Conservation (phyloP, 1,139 yeast species). For the Saccharomyces hybrid region DNA sequence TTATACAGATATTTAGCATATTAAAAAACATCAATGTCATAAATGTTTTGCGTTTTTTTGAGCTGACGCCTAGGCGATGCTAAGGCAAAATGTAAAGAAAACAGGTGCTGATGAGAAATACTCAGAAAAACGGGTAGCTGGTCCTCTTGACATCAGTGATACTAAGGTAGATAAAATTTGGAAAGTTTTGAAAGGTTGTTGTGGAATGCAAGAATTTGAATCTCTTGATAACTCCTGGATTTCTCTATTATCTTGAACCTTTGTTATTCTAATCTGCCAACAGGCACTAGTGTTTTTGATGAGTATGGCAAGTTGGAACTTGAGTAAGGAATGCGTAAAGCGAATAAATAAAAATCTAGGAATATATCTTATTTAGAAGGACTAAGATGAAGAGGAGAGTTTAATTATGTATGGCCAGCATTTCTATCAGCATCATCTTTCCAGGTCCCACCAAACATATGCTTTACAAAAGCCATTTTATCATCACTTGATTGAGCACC, state of each 20-base stretch:
- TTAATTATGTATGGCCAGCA: conserved; percentile 6
- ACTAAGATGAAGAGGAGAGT: not conserved
- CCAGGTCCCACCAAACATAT: conserved; percentile 71
- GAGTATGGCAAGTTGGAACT: not conserved
- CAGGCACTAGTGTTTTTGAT: not conserved
- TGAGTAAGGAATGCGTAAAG: not conserved
- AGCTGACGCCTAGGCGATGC: too few species aligned
- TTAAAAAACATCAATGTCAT: not conserved
- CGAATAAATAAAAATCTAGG: not conserved
- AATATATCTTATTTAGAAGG: not conserved
- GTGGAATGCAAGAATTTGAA: too few species aligned
- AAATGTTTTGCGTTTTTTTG: not conserved
- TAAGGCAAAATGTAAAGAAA: too few species aligned
- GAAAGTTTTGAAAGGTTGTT: too few species aligned
- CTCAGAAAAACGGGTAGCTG: too few species aligned
- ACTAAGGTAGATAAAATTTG: too few species aligned
- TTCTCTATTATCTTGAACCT: not conserved
- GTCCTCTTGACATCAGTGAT: too few species aligned
- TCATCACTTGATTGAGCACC: conserved; percentile 47
- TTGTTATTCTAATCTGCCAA: not conserved
- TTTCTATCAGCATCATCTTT: conserved; percentile 33
- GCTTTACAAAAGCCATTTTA: conserved; percentile 58
- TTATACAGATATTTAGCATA: not conserved
- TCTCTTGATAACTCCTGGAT: too few species aligned
- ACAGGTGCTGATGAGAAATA: too few species aligned